A percentile compares a stretch with the other conserved stretches of the same genome.
phyloP scores from a whole-genome alignment of 2,329 filamentous ascomycete genomes.

The Fusarium ramigenum region DNA sequence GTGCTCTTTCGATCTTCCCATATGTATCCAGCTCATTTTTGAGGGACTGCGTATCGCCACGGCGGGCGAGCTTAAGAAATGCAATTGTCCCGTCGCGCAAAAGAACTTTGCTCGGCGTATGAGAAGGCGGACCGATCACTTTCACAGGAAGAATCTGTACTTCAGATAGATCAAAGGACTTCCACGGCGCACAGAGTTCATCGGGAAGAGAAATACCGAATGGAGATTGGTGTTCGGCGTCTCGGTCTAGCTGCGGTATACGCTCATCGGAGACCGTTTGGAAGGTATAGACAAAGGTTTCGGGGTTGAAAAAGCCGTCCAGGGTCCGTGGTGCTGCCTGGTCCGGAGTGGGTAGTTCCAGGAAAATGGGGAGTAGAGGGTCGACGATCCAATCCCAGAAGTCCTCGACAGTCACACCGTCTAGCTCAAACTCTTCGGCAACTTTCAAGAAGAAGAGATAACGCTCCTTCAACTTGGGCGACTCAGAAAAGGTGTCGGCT shows the following conservation, averaged over 20 bases:
- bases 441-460: neutral
- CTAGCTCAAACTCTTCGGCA: neutral
- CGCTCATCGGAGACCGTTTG: rapidly evolving
- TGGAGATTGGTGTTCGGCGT: rapidly evolving
- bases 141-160: neutral
- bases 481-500: rapidly evolving
- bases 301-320: neutral
- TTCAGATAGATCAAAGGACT: neutral
- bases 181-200: neutral
- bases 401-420: neutral
- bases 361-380: neutral
- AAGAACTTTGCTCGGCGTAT: neutral
- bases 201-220: neutral
- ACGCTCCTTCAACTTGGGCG: rapidly evolving
- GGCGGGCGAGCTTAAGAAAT: neutral
- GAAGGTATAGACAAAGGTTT: rapidly evolving
- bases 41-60: neutral
- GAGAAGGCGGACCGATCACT: rapidly evolving
- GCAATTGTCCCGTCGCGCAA: neutral
- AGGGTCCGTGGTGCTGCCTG: rapidly evolving
- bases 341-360: neutral
- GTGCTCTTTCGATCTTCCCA: neutral
- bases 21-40: neutral
- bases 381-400: neutral
- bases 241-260: neutral